A percentile compares a stretch with the other conserved stretches of the same genome.
phyloP scores from a whole-genome alignment of 2,329 filamentous ascomycete genomes.

The Juglanconis oblonga region DNA sequence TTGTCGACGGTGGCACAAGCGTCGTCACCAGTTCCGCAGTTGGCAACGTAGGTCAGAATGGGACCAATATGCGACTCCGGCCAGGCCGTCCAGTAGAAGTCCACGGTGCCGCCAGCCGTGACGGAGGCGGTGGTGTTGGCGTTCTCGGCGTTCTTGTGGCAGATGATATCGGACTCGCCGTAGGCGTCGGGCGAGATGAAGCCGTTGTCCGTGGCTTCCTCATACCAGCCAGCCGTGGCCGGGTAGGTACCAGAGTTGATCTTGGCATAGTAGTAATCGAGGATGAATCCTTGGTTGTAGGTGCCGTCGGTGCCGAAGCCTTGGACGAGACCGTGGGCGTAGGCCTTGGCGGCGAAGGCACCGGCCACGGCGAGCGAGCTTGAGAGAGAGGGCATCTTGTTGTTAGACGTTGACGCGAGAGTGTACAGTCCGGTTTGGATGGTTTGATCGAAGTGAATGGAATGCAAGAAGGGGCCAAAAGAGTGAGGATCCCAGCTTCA shows the following conservation, averaged over 20 bases:
- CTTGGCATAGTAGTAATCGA: conserved; percentile 32
- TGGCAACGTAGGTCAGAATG: conserved; percentile 28
- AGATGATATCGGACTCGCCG: conserved; percentile 13
- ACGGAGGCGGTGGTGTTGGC: conserved; percentile 12
- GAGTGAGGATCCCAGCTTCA: conserved; percentile 20
- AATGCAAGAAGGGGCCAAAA: conserved; percentile 1
- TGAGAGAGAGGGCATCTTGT: conserved; percentile 20
- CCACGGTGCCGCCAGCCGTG: conserved; percentile 18
- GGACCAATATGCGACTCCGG: conserved; percentile 30
- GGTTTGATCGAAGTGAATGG: conserved; percentile 1
- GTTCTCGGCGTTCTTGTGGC: conserved; percentile 17
- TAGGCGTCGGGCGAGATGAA: conserved; percentile 5
- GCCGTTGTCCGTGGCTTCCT: conserved; percentile 26
- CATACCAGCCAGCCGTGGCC: conserved; percentile 28
- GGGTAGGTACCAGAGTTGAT: conserved; percentile 24
- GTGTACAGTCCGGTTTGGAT: neutral
- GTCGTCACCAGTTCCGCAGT: conserved; percentile 25
- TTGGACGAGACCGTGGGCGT: conserved; percentile 44
- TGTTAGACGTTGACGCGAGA: neutral
- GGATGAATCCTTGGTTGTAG: conserved; percentile 27
- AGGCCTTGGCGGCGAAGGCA: conserved; percentile 26
- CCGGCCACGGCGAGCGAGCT: conserved; percentile 23
- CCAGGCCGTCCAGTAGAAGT: conserved; percentile 27
- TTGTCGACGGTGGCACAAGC: conserved; percentile 30
- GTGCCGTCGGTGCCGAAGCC: conserved; percentile 45